A percentile compares a stretch with the other conserved stretches of the same genome.
Conservation (phyloP, 768 basidiomycete genomes). For the Lentinula sp. region DNA sequence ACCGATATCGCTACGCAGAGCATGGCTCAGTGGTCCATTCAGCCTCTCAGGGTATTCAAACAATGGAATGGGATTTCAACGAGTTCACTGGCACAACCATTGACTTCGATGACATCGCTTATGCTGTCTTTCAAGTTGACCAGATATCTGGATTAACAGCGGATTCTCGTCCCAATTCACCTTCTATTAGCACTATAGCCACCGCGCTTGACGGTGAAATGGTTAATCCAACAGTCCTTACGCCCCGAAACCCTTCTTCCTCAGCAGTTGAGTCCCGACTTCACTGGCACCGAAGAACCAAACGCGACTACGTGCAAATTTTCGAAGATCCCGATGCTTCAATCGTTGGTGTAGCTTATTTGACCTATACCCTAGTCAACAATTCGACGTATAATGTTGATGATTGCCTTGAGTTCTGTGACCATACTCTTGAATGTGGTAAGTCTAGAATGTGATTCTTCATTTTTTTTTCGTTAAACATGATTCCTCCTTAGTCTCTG, state of each 20-base stretch:
- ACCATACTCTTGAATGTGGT: constrained; percentile 34
- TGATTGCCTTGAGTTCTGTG: constrained; percentile 36
- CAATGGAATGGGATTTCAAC: neutral
- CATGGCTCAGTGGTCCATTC: neutral
- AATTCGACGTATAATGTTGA: constrained; percentile 40
- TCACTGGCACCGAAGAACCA: constrained; percentile 3
- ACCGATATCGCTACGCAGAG: neutral
- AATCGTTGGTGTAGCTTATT: constrained; percentile 38
- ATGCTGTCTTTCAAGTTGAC: constrained; percentile 26
- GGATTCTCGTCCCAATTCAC: constrained; percentile 25
- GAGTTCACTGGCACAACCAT: constrained; percentile 16
- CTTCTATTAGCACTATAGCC: constrained; percentile 28
- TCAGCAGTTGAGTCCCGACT: too few relatives aligned
- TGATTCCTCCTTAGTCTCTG: constrained; percentile 29
- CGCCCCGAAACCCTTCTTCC: neutral
- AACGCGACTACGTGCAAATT: constrained; percentile 25
- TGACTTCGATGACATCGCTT: constrained; percentile 26
- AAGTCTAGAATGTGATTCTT: constrained; percentile 7
- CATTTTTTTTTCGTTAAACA: neutral
- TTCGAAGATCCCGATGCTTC: constrained; percentile 38
- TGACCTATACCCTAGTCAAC: constrained; percentile 38
- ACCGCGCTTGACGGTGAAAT: constrained; percentile 40
- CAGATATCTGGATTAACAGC: constrained; percentile 29
- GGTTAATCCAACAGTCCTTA: constrained; percentile 13
- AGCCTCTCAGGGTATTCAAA: neutral